Evolutionary conservation across 2,329 filamentous ascomycete genomes (phyloP).

Genomic region (Emmonsia crescens): DNA sequence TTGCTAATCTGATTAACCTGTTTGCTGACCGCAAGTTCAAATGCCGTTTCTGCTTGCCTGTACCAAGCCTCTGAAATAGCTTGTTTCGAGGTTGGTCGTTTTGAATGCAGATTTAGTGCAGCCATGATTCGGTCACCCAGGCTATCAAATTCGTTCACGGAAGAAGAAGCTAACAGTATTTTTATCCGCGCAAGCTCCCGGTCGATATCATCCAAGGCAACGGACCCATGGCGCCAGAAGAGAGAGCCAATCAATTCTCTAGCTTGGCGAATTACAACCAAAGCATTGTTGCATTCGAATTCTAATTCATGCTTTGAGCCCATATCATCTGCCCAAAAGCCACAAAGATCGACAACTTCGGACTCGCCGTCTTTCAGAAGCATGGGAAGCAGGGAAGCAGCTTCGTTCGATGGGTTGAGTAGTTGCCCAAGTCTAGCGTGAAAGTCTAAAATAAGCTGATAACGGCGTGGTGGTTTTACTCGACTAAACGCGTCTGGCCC

Average conservation of each 20-base stretch:
- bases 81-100: neutral
- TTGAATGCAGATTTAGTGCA: neutral
- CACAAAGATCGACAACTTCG: neutral
- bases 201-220: neutral
- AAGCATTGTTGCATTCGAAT: slow-evolving; percentile 4
- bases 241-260: neutral
- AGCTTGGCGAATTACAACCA: slow-evolving; percentile 1
- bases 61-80: neutral
- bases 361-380: neutral
- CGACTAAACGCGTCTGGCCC: neutral
- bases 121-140: neutral
- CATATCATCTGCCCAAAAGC: neutral
- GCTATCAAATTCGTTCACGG: neutral
- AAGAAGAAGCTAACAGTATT: neutral
- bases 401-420: neutral
- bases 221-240: neutral
- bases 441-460: neutral
- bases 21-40: neutral
- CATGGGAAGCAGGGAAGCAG: neutral
- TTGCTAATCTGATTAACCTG: neutral
- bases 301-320: slow-evolving; percentile 2
- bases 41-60: neutral
- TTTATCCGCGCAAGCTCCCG: neutral
- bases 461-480: neutral
- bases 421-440: neutral